phyloP scores from a whole-genome alignment of 164 flowering plant species.

The Saururus chinensis region DNA sequence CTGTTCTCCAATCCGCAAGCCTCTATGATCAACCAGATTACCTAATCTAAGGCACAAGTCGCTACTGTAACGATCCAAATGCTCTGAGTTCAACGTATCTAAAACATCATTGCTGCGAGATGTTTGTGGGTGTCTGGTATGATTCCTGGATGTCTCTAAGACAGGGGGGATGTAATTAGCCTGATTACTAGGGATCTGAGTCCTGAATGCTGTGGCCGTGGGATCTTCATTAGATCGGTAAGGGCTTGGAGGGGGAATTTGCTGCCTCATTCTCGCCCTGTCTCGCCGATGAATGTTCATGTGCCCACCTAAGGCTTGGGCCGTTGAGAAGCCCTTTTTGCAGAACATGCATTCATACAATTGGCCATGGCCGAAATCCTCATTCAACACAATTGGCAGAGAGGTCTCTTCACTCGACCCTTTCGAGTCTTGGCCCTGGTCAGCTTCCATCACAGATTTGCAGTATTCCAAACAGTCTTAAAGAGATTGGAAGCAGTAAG shows the following conservation, averaged over 20 bases:
- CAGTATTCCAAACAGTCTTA: background rate
- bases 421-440: background rate
- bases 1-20: background rate
- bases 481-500: background rate
- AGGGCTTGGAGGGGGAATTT: slow-evolving; percentile 5
- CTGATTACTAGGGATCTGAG: slow-evolving; percentile 8
- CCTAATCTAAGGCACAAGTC: slow-evolving; percentile 18
- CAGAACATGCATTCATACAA: slow-evolving; percentile 53
- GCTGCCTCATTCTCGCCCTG: slow-evolving; percentile 29
- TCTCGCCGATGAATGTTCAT: slow-evolving; percentile 62
- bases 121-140: slow-evolving; percentile 1
- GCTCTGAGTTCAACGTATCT: background rate
- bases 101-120: slow-evolving; percentile 1
- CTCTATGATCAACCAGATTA: slow-evolving; percentile 9
- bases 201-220: background rate
- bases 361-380: slow-evolving; percentile 12
- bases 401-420: slow-evolving; percentile 24
- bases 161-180: slow-evolving; percentile 4
- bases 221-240: slow-evolving; percentile 5
- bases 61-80: slow-evolving; percentile 8
- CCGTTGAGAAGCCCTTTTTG: slow-evolving; percentile 53
- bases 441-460: background rate
- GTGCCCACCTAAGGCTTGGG: slow-evolving; percentile 64
- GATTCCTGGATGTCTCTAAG: slow-evolving; percentile 8
- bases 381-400: slow-evolving; percentile 11